Evolutionary conservation across 2,329 filamentous ascomycete species (phyloP).

Genomic region (Chrysoporthe austroafricana): DNA sequence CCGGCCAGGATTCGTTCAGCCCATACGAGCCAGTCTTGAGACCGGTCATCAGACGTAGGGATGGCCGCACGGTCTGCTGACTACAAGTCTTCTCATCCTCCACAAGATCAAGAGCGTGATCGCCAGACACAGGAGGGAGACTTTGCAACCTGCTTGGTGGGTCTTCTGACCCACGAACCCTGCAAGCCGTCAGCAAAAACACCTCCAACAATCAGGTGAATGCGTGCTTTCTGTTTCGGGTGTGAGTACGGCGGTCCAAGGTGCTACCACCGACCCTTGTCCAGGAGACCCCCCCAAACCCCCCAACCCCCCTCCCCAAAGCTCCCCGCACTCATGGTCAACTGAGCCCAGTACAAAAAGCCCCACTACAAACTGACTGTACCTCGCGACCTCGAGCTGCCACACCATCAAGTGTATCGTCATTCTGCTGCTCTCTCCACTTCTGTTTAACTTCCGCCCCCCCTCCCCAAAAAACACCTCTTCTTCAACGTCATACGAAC

Average conservation of each 20-base stretch:
- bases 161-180: neutral
- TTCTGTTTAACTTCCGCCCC: constrained; percentile 1
- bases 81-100: neutral
- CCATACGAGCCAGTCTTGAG: neutral
- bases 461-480: neutral
- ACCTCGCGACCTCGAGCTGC: neutral
- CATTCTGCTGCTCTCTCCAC: constrained; percentile 9
- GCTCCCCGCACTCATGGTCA: neutral
- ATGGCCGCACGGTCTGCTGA: neutral
- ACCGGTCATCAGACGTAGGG: neutral
- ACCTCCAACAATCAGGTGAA: constrained; percentile 4
- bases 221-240: neutral
- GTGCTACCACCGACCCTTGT: neutral
- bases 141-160: neutral
- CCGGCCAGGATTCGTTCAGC: neutral
- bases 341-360: neutral
- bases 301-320: neutral
- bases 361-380: neutral
- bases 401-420: constrained; percentile 2
- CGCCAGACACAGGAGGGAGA: neutral
- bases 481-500: constrained; percentile 1
- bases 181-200: neutral
- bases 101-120: neutral
- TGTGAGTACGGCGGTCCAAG: too few relatives aligned
- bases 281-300: neutral